phyloP scores from a whole-genome alignment of 805 yeast genomes.

The Dipodascopsis tothii region DNA sequence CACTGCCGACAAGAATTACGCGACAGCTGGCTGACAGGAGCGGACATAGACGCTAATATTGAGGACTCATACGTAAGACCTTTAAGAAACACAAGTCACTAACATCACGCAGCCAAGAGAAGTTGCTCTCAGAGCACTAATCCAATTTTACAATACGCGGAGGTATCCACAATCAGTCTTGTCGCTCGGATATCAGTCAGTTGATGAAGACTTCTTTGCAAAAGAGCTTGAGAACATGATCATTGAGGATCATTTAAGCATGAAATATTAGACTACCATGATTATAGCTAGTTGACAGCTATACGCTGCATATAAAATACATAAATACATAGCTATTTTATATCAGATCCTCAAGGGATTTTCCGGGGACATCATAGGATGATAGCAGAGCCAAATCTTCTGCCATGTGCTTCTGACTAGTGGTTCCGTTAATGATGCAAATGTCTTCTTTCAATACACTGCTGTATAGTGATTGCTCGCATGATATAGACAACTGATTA shows the following conservation, averaged over 20 bases:
- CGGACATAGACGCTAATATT: slow-evolving; percentile 66
- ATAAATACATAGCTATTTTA: too few relatives aligned
- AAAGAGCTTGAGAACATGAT: slow-evolving; percentile 25
- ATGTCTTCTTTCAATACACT: slow-evolving; percentile 3
- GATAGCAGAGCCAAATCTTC: slow-evolving; percentile 1
- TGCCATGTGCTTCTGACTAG: slow-evolving; percentile 3
- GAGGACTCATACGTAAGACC: slow-evolving; percentile 33
- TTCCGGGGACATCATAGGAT: too few relatives aligned
- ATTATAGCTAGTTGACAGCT: too few relatives aligned
- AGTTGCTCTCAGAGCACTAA: slow-evolving; percentile 66
- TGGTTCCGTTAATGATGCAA: slow-evolving; percentile 9
- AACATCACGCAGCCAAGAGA: slow-evolving; percentile 58
- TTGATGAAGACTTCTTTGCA: slow-evolving; percentile 38
- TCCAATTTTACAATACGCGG: slow-evolving; percentile 66
- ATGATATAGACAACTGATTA: neutral
- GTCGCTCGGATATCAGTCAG: slow-evolving; percentile 47
- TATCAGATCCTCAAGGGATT: too few relatives aligned
- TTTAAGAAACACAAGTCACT: neutral
- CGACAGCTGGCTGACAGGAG: slow-evolving; percentile 85
- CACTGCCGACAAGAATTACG: slow-evolving; percentile 62
- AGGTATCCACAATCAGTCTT: slow-evolving; percentile 49
- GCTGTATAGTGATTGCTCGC: slow-evolving; percentile 2
- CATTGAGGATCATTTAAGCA: slow-evolving; percentile 9
- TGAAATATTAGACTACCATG: neutral
- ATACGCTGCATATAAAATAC: too few relatives aligned